Conservation (phyloP, 108 stramenopile genomes). For the Skeletonema marinoi region DNA sequence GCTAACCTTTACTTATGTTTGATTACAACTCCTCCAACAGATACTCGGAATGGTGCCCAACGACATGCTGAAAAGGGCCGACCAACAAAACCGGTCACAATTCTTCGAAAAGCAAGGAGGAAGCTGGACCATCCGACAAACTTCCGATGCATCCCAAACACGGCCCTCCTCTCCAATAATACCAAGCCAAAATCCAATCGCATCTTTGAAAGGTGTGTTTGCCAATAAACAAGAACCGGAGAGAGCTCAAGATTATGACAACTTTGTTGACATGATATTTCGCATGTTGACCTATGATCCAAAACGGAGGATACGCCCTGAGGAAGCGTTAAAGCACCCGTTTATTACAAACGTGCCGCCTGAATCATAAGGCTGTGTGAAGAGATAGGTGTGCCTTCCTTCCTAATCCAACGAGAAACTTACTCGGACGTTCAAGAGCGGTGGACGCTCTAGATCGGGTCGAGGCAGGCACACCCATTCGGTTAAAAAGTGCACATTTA, state of each 20-base stretch:
- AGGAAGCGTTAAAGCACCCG: background rate
- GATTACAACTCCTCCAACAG: constrained; percentile 28
- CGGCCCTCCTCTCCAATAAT: constrained; percentile 42
- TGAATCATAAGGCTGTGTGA: background rate
- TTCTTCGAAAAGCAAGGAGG: constrained; percentile 71
- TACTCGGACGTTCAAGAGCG: background rate
- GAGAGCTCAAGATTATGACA: constrained; percentile 72
- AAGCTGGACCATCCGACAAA: constrained; percentile 60
- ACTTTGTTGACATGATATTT: constrained; percentile 92
- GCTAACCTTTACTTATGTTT: background rate
- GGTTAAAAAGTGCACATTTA: too few relatives aligned
- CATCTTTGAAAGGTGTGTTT: constrained; percentile 77
- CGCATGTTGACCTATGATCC: constrained; percentile 91
- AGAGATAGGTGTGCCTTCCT: too few relatives aligned
- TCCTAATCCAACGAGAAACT: too few relatives aligned
- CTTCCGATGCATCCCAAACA: constrained; percentile 36
- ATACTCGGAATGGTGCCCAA: constrained; percentile 91
- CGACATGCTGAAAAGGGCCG: constrained; percentile 72
- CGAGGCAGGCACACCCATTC: background rate
- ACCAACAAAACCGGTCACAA: constrained; percentile 71
- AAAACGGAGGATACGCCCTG: constrained; percentile 57
- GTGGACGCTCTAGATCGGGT: background rate
- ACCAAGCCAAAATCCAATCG: constrained; percentile 70
- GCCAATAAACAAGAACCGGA: constrained; percentile 72
- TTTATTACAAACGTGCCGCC: background rate